Percentiles rank a stretch among this genome's conserved stretches.
Evolutionary conservation across 1,139 yeast species (phyloP).

Genomic region (Casaregolazyma suthepensis): DNA sequence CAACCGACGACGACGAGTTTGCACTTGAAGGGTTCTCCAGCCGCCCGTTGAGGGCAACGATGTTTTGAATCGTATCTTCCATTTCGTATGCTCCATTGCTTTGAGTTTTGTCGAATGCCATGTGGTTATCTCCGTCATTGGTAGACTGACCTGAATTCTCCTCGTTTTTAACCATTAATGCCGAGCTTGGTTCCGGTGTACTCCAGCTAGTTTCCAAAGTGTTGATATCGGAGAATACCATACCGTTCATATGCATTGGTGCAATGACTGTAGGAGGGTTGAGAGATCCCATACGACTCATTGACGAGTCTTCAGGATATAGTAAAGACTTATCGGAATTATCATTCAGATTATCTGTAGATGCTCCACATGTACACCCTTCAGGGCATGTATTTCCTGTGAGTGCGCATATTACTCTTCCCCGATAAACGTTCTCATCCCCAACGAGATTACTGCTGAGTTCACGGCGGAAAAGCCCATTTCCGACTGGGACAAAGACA

Average conservation of each 20-base stretch:
- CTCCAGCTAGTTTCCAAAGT: background rate
- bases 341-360: background rate
- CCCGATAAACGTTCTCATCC: background rate
- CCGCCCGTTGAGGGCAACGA: conserved; percentile 3
- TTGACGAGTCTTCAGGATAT: background rate
- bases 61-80: conserved; percentile 2
- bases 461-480: conserved; percentile 29
- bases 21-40: background rate
- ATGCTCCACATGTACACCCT: conserved; percentile 5
- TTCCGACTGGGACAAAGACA: conserved; percentile 32
- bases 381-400: conserved; percentile 3
- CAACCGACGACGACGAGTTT: background rate
- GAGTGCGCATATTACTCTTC: conserved; percentile 1
- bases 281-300: background rate
- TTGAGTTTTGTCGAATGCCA: background rate
- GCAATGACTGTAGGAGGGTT: conserved; percentile 30
- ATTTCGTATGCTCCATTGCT: background rate
- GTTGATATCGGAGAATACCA: conserved; percentile 14
- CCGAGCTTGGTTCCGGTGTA: conserved; percentile 7
- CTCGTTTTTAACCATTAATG: conserved; percentile 1
- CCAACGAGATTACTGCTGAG: background rate
- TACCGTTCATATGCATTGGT: conserved; percentile 31
- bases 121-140: background rate
- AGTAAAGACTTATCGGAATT: background rate
- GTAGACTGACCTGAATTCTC: background rate